Evolutionary conservation across 768 basidiomycete species (phyloP).

Genomic region (Pleurotus sapidus): DNA sequence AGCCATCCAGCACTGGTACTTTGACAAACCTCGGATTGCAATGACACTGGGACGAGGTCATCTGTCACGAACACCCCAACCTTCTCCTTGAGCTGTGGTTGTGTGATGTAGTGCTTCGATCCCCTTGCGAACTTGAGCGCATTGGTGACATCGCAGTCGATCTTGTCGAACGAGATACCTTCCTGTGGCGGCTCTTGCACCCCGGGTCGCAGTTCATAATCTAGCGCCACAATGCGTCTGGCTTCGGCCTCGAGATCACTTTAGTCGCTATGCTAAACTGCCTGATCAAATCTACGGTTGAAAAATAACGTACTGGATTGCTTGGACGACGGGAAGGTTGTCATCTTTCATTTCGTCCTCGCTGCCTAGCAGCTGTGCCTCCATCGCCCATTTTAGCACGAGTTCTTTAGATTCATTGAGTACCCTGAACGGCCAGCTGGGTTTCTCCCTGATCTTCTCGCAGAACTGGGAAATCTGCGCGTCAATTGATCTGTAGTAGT

Average conservation of each 20-base stretch:
- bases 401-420: not conserved
- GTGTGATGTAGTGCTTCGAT: not conserved
- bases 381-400: not conserved
- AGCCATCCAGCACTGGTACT: not conserved
- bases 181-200: not conserved
- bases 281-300: not conserved
- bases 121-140: not conserved
- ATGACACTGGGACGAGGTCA: constrained; percentile 9
- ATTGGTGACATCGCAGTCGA: not conserved
- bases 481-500: not conserved
- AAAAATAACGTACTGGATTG: not conserved
- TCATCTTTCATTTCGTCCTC: not conserved
- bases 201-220: not conserved
- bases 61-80: constrained; percentile 7
- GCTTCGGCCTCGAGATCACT: not conserved
- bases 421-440: not conserved
- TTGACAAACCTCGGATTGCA: constrained; percentile 10
- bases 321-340: not conserved
- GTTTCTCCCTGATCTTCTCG: not conserved
- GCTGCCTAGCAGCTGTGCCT: not conserved
- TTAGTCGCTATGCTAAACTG: not conserved
- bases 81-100: not conserved
- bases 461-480: not conserved
- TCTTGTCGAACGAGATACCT: not conserved
- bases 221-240: not conserved